These are phyloP conservation scores for Globisporangium middletonii DNA, from an alignment of 352 stramenopile genomes.

Conservation along the genomic window DNA sequence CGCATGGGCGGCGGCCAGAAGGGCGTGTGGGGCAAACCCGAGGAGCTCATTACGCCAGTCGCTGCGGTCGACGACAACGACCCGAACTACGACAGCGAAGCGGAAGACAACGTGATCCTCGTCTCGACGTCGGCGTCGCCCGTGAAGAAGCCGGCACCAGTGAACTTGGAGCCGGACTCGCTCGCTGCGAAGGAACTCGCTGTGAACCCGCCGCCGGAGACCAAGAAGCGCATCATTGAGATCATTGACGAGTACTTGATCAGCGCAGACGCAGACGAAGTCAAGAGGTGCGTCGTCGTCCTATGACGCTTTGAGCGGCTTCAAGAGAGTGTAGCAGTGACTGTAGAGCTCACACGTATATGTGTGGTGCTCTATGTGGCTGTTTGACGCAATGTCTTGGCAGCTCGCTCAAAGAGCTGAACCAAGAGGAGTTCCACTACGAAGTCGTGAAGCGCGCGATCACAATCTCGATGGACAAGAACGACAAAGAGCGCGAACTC, in stretches of 20 bases:
- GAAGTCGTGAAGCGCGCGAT: constrained; percentile 94
- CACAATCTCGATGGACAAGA: constrained; percentile 93
- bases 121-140: constrained; percentile 50
- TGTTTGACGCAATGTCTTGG: neutral
- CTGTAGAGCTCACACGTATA: neutral
- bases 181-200: constrained; percentile 74
- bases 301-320: neutral
- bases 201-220: constrained; percentile 57
- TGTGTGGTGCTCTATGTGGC: neutral
- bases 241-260: constrained; percentile 89
- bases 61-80: constrained; percentile 84
- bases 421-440: constrained; percentile 80
- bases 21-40: constrained; percentile 72
- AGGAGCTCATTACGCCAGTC: constrained; percentile 62
- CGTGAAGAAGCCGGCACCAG: constrained; percentile 31
- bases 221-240: constrained; percentile 90
- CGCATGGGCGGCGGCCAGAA: constrained; percentile 87
- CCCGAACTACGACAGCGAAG: constrained; percentile 92
- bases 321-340: neutral
- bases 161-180: constrained; percentile 53
- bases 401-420: constrained; percentile 63
- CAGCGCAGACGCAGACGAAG: constrained; percentile 87
- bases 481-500: constrained; percentile 90
- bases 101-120: constrained; percentile 86
- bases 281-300: constrained; percentile 42